Evolutionary conservation across 2,329 filamentous ascomycete genomes (phyloP).

Genomic region (Pezicula neosporulosa): DNA sequence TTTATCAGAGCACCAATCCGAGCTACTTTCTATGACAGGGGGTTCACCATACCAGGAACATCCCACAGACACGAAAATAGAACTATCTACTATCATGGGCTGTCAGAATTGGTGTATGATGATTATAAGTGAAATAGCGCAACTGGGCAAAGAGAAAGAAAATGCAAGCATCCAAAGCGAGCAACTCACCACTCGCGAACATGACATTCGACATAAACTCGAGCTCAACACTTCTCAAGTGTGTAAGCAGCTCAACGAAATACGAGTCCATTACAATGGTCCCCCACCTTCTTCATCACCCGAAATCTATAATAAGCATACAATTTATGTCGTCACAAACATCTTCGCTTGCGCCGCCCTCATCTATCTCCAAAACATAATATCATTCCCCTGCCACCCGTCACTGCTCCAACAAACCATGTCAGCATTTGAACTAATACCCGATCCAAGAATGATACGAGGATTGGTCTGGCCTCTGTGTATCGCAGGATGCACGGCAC

Average conservation of each 20-base stretch:
- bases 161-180: slow-evolving; percentile 29
- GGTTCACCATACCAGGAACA: no score
- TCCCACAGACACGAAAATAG: slow-evolving; percentile 22
- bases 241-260: background rate
- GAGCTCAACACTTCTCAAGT: background rate
- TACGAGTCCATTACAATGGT: background rate
- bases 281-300: background rate
- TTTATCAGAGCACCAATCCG: slow-evolving; percentile 1
- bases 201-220: background rate
- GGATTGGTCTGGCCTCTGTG: slow-evolving; percentile 15
- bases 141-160: slow-evolving; percentile 54
- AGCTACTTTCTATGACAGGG: slow-evolving; percentile 9
- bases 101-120: slow-evolving; percentile 53
- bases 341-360: slow-evolving; percentile 13
- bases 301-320: slow-evolving; percentile 5
- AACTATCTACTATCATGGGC: slow-evolving; percentile 47
- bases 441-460: slow-evolving; percentile 9
- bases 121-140: slow-evolving; percentile 46
- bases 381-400: background rate
- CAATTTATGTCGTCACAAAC: slow-evolving; percentile 6
- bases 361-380: slow-evolving; percentile 14
- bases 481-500: slow-evolving; percentile 17
- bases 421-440: slow-evolving; percentile 6
- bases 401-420: slow-evolving; percentile 7
- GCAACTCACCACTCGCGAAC: background rate